Conservation (phyloP, 495 filamentous ascomycete genomes). For the Penicillium cataractarum region DNA sequence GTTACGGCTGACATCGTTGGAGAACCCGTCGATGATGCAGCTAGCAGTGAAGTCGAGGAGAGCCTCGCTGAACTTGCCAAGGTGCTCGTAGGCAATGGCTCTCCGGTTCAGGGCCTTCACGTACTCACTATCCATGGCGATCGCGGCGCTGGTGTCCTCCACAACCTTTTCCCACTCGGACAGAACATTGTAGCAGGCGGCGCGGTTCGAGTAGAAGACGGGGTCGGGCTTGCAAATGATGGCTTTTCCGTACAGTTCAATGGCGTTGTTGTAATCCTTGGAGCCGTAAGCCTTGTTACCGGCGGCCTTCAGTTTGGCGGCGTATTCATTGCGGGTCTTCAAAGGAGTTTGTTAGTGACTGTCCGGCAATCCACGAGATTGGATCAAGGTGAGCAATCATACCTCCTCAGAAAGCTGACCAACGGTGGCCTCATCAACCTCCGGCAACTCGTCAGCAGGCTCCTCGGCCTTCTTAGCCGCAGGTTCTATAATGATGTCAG, state of each 20-base stretch:
- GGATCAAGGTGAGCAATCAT: slow-evolving; percentile 17
- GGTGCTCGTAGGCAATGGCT: slow-evolving; percentile 93
- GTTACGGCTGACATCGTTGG: slow-evolving; percentile 83
- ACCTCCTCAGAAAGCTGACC: slow-evolving; percentile 69
- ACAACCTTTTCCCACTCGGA: slow-evolving; percentile 94
- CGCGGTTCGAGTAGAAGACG: slow-evolving; percentile 98
- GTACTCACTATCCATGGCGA: slow-evolving; percentile 91
- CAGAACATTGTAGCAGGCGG: slow-evolving; percentile 94
- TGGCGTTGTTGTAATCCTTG: slow-evolving; percentile 89
- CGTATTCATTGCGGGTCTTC: slow-evolving; percentile 71
- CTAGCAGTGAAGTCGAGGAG: slow-evolving; percentile 97
- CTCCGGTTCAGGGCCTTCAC: slow-evolving; percentile 96
- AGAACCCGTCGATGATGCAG: slow-evolving; percentile 97
- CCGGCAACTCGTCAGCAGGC: slow-evolving; percentile 75
- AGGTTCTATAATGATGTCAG: slow-evolving; percentile 42
- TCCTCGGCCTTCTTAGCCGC: slow-evolving; percentile 61
- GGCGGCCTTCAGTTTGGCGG: slow-evolving; percentile 87
- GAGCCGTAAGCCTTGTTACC: slow-evolving; percentile 95
- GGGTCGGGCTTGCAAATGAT: slow-evolving; percentile 97
- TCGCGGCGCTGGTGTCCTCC: slow-evolving; percentile 92
- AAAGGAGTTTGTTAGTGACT: slow-evolving; percentile 10
- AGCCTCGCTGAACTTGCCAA: slow-evolving; percentile 88
- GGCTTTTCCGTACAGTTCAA: slow-evolving; percentile 91
- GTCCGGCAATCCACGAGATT: not conserved
- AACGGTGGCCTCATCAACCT: slow-evolving; percentile 81